phyloP scores from a whole-genome alignment of 768 basidiomycete species.

The Suillus subluteus region DNA sequence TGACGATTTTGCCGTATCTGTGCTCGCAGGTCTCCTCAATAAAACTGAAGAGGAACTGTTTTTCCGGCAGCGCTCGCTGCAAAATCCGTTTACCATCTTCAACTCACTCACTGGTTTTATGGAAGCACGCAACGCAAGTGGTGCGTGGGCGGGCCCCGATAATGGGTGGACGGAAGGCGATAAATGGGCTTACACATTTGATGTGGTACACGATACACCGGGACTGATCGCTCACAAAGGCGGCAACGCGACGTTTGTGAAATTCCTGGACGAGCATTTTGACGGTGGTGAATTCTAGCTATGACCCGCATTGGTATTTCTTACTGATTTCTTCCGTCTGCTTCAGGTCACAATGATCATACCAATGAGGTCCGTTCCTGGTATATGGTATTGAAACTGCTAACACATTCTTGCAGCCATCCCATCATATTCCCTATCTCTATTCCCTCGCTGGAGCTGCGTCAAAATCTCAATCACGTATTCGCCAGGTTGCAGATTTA shows the following conservation, averaged over 20 bases:
- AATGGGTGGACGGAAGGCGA: constrained; percentile 86
- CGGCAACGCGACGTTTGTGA: constrained; percentile 65
- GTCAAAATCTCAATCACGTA: constrained; percentile 69
- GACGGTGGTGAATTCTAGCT: constrained; percentile 41
- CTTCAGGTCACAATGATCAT: constrained; percentile 75
- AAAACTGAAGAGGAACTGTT: constrained; percentile 53
- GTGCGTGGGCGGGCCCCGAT: constrained; percentile 72
- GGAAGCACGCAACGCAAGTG: constrained; percentile 74
- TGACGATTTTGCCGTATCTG: constrained; percentile 75
- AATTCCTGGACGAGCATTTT: constrained; percentile 64
- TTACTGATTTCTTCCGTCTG: not conserved
- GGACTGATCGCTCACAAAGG: constrained; percentile 65
- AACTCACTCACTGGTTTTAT: constrained; percentile 75
- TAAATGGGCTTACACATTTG: constrained; percentile 78
- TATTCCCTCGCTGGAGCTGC: constrained; percentile 76
- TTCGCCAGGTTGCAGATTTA: constrained; percentile 62
- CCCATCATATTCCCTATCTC: constrained; percentile 85
- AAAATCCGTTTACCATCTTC: constrained; percentile 64
- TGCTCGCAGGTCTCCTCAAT: constrained; percentile 57
- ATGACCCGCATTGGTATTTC: not conserved
- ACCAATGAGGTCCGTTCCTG: constrained; percentile 65
- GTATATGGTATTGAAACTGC: not conserved
- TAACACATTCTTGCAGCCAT: constrained; percentile 53
- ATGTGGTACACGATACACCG: constrained; percentile 72
- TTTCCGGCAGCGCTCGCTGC: constrained; percentile 59